These are phyloP conservation scores for Beverwykella pulmonaria DNA, from an alignment of 495 filamentous ascomycete genomes.

Conservation along the genomic window DNA sequence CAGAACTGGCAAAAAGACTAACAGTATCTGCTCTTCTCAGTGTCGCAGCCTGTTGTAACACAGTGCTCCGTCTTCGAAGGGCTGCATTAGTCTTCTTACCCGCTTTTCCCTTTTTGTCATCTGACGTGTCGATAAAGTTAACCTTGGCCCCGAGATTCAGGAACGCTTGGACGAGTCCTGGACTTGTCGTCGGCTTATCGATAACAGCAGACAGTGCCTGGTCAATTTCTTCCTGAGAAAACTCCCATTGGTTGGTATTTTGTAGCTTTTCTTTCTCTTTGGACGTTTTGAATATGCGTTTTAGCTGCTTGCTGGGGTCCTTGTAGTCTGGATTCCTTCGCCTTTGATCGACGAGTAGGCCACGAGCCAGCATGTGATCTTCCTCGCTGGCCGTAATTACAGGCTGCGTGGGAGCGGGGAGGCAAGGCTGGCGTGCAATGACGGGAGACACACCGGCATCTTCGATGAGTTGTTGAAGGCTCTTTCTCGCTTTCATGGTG, in stretches of 20 bases:
- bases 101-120: conserved; percentile 25
- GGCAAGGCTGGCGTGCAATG: conserved; percentile 25
- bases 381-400: conserved; percentile 20
- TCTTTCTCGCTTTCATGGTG: conserved; percentile 23
- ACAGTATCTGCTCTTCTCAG: conserved; percentile 14
- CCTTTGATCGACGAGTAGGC: conserved; percentile 27
- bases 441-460: conserved; percentile 28
- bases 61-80: conserved; percentile 23
- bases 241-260: conserved; percentile 24
- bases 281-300: conserved; percentile 28
- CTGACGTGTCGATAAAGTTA: conserved; percentile 26
- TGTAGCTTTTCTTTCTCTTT: conserved; percentile 35
- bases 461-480: conserved; percentile 21
- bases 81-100: conserved; percentile 16
- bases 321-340: conserved; percentile 18
- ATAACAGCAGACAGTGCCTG: conserved; percentile 24
- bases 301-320: conserved; percentile 31
- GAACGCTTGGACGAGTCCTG: conserved; percentile 32
- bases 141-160: conserved; percentile 31
- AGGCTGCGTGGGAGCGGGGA: conserved; percentile 29
- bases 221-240: conserved; percentile 33
- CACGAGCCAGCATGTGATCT: conserved; percentile 17
- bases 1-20: conserved; percentile 28
- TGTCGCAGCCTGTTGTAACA: conserved; percentile 29
- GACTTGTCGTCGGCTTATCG: conserved; percentile 16